Evolutionary conservation across 1,284 basidiomycete genomes (phyloP).

Genomic region (Hortiboletus rubellus): DNA sequence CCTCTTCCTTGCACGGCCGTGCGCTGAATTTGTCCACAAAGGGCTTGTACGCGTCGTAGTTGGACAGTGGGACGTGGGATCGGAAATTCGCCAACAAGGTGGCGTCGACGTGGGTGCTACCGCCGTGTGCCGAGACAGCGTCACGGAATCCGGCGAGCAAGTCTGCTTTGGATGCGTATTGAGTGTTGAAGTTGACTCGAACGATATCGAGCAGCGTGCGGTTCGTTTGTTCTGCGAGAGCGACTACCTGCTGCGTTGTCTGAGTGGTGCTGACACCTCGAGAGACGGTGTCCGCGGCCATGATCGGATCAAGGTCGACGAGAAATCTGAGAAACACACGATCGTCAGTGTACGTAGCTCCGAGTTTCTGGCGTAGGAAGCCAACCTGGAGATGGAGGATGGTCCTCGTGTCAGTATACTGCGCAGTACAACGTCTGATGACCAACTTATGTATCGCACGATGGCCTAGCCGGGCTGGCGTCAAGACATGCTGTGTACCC

Average conservation of each 20-base stretch:
- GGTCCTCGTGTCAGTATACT: no score
- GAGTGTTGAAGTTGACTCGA: conserved; percentile 9
- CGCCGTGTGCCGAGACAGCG: conserved; percentile 4
- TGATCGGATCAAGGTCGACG: background rate
- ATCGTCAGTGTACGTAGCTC: background rate
- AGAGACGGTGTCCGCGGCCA: background rate
- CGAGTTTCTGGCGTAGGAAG: no score
- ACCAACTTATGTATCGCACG: no score
- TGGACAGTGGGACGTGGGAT: conserved; percentile 15
- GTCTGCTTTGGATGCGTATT: conserved; percentile 5
- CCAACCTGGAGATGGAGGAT: background rate
- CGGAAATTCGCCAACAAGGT: conserved; percentile 10
- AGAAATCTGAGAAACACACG: background rate
- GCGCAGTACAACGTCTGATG: no score
- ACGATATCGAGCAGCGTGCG: conserved; percentile 2
- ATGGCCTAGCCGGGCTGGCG: no score
- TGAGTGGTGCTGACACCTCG: no score
- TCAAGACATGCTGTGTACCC: no score
- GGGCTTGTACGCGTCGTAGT: conserved; percentile 20
- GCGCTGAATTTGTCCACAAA: conserved; percentile 16
- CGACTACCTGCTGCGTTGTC: background rate
- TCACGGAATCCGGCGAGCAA: conserved; percentile 14
- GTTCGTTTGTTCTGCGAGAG: background rate
- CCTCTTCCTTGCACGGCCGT: conserved; percentile 13
- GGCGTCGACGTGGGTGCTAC: background rate